A percentile compares a stretch with the other conserved stretches of the same genome.
Evolutionary conservation across 371 early-diverging fungal genomes (phyloP).

Genomic region (Aphelidium insulamus): DNA sequence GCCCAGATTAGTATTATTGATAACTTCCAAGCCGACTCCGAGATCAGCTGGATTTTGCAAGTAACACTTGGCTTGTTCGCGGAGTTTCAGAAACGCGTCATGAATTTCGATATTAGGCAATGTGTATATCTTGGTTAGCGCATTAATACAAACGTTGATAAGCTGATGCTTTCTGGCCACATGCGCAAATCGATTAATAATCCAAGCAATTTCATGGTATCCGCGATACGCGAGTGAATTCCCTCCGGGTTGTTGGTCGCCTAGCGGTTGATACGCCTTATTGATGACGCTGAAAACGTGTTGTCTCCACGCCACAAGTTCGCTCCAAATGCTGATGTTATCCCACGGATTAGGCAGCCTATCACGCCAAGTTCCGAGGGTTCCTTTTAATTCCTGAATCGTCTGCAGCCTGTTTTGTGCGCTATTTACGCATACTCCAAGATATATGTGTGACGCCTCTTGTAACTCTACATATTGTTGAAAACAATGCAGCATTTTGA

Average conservation of each 20-base stretch:
- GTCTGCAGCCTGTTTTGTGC: too few species aligned
- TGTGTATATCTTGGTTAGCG: constrained; percentile 88
- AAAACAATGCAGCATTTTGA: constrained; percentile 67
- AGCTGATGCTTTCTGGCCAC: constrained; percentile 92
- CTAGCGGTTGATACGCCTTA: constrained; percentile 66
- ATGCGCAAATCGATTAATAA: constrained; percentile 97
- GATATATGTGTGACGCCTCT: constrained; percentile 76
- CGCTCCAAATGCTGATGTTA: constrained; percentile 93
- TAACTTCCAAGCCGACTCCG: constrained; percentile 83
- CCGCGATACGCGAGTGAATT: constrained; percentile 88
- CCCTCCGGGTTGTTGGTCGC: constrained; percentile 14
- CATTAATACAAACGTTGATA: constrained; percentile 77
- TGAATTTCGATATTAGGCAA: constrained; percentile 98
- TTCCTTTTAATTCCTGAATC: constrained; percentile 67
- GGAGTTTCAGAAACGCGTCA: constrained; percentile 90
- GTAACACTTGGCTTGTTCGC: constrained; percentile 96
- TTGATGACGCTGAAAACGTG: constrained; percentile 91
- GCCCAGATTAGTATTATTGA: constrained; percentile 92
- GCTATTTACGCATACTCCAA: too few species aligned
- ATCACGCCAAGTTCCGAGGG: constrained; percentile 90
- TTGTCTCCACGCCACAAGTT: constrained; percentile 91
- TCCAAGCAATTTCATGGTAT: constrained; percentile 98
- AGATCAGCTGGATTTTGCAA: constrained; percentile 61
- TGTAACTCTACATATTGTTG: constrained; percentile 86
- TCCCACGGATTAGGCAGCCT: constrained; percentile 92